Evolutionary conservation across 805 yeast species (phyloP).

Genomic region (Zygoascus flipseniorum): DNA sequence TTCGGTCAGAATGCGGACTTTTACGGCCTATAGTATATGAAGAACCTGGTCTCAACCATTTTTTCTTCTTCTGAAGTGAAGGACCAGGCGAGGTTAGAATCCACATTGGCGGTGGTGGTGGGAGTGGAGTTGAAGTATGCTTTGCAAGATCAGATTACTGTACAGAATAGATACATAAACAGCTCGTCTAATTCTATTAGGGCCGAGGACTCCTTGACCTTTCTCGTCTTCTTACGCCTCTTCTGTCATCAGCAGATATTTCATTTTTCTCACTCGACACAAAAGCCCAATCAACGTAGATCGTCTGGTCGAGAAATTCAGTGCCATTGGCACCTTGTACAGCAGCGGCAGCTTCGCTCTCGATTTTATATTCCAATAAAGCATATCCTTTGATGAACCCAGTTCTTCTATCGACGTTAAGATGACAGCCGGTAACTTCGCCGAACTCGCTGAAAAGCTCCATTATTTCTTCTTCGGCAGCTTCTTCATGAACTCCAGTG

Average conservation of each 20-base stretch:
- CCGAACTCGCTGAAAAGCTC: slow-evolving; percentile 38
- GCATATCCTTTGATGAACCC: slow-evolving; percentile 39
- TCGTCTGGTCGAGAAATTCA: slow-evolving; percentile 28
- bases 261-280: slow-evolving; percentile 21
- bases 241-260: slow-evolving; percentile 1
- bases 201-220: slow-evolving; percentile 1
- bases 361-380: slow-evolving; percentile 29
- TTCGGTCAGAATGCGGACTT: background rate
- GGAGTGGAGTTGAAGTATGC: background rate
- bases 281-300: slow-evolving; percentile 34
- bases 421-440: slow-evolving; percentile 30
- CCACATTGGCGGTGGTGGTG: slow-evolving; percentile 10
- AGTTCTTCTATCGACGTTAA: slow-evolving; percentile 36
- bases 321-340: slow-evolving; percentile 25
- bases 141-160: background rate
- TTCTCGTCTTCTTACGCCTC: background rate
- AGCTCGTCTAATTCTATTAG: too few relatives aligned
- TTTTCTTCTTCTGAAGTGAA: slow-evolving; percentile 6
- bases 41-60: slow-evolving; percentile 24
- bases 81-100: slow-evolving; percentile 7
- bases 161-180: background rate
- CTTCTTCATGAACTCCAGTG: slow-evolving; percentile 37
- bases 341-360: slow-evolving; percentile 31
- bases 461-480: slow-evolving; percentile 36
- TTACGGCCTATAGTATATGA: slow-evolving; percentile 12